Conservation (phyloP, 2,329 filamentous ascomycete species). For the Beauveria varroae region DNA sequence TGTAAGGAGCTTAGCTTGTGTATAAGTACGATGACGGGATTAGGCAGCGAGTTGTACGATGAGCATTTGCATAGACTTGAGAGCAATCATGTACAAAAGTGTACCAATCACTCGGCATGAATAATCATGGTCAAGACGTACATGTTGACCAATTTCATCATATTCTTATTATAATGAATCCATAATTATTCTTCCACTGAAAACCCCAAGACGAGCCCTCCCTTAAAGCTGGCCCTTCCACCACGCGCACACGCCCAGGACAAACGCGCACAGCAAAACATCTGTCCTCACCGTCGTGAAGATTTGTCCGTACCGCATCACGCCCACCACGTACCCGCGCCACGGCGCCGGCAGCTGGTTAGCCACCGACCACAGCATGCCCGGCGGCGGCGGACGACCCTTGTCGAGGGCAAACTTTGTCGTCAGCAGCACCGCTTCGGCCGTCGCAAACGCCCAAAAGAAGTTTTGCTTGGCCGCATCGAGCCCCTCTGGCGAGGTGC, state of each 20-base stretch:
- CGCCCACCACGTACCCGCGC: slow-evolving; percentile 52
- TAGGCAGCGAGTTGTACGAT: neutral
- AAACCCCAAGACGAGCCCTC: neutral
- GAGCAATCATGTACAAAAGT: neutral
- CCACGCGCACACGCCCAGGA: slow-evolving; percentile 55
- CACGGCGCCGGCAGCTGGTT: slow-evolving; percentile 60
- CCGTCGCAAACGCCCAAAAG: slow-evolving; percentile 76
- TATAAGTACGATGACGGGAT: neutral
- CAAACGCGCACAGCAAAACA: slow-evolving; percentile 69
- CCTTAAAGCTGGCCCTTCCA: slow-evolving; percentile 18
- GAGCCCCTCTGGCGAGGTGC: slow-evolving; percentile 13
- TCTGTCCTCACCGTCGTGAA: slow-evolving; percentile 65
- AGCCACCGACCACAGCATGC: slow-evolving; percentile 55
- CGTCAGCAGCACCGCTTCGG: slow-evolving; percentile 64
- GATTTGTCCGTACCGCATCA: slow-evolving; percentile 61
- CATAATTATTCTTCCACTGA: neutral
- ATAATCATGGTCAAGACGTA: neutral
- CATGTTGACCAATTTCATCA: neutral
- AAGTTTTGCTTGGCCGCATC: slow-evolving; percentile 37
- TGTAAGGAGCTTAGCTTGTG: neutral
- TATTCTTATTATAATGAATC: neutral
- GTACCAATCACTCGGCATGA: neutral
- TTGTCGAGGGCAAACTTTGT: slow-evolving; percentile 64
- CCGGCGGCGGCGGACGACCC: slow-evolving; percentile 46
- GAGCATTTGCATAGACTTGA: neutral